Evolutionary conservation across 2,329 filamentous ascomycete genomes (phyloP), one percentile per base, ranked within the genome.

Genomic region (Arthrobotrys entomopaga): DNA sequence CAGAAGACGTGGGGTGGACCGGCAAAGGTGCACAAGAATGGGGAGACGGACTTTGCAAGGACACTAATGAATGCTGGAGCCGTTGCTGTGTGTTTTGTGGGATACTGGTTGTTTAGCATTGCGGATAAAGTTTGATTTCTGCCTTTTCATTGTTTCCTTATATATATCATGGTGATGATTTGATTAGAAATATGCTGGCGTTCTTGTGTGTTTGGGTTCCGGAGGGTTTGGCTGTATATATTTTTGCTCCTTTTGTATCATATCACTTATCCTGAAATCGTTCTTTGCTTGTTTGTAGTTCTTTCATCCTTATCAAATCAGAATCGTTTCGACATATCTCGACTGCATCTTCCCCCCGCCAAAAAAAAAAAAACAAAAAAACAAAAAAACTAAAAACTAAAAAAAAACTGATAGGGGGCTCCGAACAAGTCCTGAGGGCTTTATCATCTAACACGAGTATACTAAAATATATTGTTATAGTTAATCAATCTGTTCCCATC

Each of bases 31-130:
- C 67, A 76, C 4, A 71, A 76, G 56, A 79, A 80, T 49, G 78
- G 78, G 15, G 69, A 77, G 22, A 77, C 63, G 15, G 73, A 78
- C 7, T 40, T 77, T 20, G 76, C 77, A 40, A 90, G 88, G 82
- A 90, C 88, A 81, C 81, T 86, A 1, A 81, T 87, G 29, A 88
- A 88, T n/a, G 86, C 85, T 2, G 86, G 86, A 19, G 86, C 87
- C 6, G 81, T 91, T 60, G 85, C 84, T n/a, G 88, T 87, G 0
- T 90, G 88, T 78, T 85, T 84, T 8, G 80, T 87, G 50, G 78
- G 63, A n/a, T 74, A 74, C 11, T 74, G 70, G 70, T 24, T 74
- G 57, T 63, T 67, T 20, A 74, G 63, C 34, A 53, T 74, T 34
- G 53, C 67, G 13, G 70, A 74, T 48, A 74, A 73, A 42, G 61